These are phyloP conservation scores for Aspergillus asperescens DNA, from an alignment of 495 filamentous ascomycete genomes.

Conservation along the genomic window DNA sequence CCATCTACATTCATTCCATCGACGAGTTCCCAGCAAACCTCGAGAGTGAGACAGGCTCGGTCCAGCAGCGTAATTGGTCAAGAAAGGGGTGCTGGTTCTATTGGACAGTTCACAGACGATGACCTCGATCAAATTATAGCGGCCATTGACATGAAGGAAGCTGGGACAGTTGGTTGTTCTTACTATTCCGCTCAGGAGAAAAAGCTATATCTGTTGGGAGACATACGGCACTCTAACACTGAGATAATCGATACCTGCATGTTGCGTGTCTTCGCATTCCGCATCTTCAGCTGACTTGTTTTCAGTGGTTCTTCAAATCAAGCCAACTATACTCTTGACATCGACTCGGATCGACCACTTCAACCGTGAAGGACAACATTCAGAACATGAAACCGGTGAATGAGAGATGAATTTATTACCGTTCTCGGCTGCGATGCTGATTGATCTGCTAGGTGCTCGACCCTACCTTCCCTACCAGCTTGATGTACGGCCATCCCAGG, in stretches of 20 bases:
- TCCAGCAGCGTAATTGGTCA: not conserved
- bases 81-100: not conserved
- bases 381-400: conserved; percentile 26
- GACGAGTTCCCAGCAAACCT: conserved; percentile 5
- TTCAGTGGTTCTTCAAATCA: conserved; percentile 64
- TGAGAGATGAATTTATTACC: not conserved
- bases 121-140: conserved; percentile 71
- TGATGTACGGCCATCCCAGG: conserved; percentile 65
- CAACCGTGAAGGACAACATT: conserved; percentile 17
- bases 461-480: conserved; percentile 60
- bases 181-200: conserved; percentile 77
- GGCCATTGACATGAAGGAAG: conserved; percentile 71
- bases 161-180: conserved; percentile 74
- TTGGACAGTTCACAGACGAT: conserved; percentile 40
- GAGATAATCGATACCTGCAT: conserved; percentile 65
- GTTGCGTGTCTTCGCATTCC: conserved; percentile 18
- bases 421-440: not conserved
- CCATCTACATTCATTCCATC: not conserved
- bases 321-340: conserved; percentile 75
- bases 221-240: conserved; percentile 63
- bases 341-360: conserved; percentile 64
- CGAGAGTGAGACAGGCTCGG: not conserved
- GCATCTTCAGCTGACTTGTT: conserved; percentile 15
- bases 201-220: conserved; percentile 73
- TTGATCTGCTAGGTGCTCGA: conserved; percentile 28